Conservation (phyloP, 2,329 filamentous ascomycete species). For the Aspergillus nomiae region DNA sequence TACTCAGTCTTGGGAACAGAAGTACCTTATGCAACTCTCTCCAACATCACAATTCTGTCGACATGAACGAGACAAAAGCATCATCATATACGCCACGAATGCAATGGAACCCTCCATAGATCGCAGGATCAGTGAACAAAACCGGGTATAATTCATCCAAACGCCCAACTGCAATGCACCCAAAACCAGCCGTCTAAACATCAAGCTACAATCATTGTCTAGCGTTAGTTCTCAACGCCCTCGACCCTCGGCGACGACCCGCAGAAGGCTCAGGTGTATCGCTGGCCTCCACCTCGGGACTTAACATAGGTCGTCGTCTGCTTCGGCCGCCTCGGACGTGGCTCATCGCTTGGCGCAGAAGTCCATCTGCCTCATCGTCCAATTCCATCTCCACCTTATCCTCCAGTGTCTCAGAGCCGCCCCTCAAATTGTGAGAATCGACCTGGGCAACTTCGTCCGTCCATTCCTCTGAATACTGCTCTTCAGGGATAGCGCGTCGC, state of each 20-base stretch:
- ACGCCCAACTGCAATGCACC: constrained; percentile 19
- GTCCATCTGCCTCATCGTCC: constrained; percentile 45
- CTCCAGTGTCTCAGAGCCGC: constrained; percentile 25
- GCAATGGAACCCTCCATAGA: constrained; percentile 4
- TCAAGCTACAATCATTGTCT: constrained; percentile 17
- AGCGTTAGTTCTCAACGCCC: constrained; percentile 23
- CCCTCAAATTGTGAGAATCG: constrained; percentile 18
- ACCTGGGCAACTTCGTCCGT: constrained; percentile 39
- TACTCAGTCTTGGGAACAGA: not conserved
- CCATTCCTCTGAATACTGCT: constrained; percentile 34
- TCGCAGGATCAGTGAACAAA: constrained; percentile 3
- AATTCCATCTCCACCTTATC: constrained; percentile 45
- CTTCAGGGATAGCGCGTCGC: constrained; percentile 25
- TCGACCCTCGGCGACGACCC: constrained; percentile 21
- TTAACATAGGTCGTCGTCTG: constrained; percentile 7
- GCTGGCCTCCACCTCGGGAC: constrained; percentile 23
- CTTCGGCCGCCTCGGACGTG: constrained; percentile 31
- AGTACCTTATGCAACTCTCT: not conserved
- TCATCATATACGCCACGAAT: constrained; percentile 7
- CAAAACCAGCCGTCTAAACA: constrained; percentile 4
- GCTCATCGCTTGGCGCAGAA: constrained; percentile 43
- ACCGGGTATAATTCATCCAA: constrained; percentile 16
- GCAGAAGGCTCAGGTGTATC: constrained; percentile 24
- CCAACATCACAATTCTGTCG: not conserved
- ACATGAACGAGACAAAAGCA: not conserved